Evolutionary conservation across 371 early-diverging fungal genomes (phyloP), one percentile per base, ranked within the genome.

Genomic region (Cokeromyces recurvatus): DNA sequence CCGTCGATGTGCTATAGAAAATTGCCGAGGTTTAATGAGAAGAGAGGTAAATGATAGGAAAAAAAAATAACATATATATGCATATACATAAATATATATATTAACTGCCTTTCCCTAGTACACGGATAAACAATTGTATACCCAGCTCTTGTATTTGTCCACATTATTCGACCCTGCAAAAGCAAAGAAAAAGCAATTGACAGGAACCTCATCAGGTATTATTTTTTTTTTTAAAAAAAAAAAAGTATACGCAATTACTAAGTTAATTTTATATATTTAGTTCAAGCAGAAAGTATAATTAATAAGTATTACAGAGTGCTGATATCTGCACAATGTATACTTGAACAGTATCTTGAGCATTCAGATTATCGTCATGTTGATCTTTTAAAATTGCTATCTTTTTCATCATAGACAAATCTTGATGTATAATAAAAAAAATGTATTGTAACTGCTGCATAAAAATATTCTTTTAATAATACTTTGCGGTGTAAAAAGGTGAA

Each of bases 11-110:
- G 53, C 82, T 14, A 53, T 65, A 6, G 69, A 77, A 1, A 73
- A 77, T 5, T 94, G 95, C 61, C 64, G 64, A 5, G 94, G 95
- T 1, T 58, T 43, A 1, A 71, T 91, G 76, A 53, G 51, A 14
- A 69, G 74, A 36, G 82, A 86, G 72, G 83, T 85, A 66, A 58
- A 21, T n/a, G n/a, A n/a, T n/a, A n/a, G n/a, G n/a, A n/a, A n/a
- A n/a, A n/a, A n/a, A n/a, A n/a, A n/a, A n/a, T n/a, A n/a, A n/a
- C n/a, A n/a, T n/a, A n/a, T 32, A n/a, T n/a, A n/a, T n/a, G n/a
- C n/a, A n/a, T n/a, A n/a, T n/a, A n/a, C 11, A 10, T 12, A 23
- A n/a, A n/a, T 17, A 14, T 34, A 8, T 1, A 44, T 35, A 14
- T 14, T 22, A 46, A 22, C 12, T 25, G 5, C 25, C 14, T 24